A percentile compares a stretch with the other conserved stretches of the same genome.
phyloP scores from a whole-genome alignment of 2,329 filamentous ascomycete species.

The Aspergillus novoparasiticus region DNA sequence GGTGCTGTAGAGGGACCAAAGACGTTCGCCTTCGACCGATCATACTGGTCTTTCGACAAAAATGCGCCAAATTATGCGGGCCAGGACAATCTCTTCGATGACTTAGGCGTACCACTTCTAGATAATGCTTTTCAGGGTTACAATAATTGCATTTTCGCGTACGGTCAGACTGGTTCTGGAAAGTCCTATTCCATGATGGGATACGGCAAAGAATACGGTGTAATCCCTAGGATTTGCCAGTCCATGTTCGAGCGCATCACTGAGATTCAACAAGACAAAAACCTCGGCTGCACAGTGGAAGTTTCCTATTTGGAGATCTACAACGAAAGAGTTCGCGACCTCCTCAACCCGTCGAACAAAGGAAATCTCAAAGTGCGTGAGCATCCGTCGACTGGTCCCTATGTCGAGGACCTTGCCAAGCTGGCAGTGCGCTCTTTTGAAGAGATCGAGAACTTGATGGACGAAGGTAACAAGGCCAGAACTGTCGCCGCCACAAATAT shows the following conservation, averaged over 20 bases:
- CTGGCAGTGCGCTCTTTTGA: slow-evolving; percentile 88
- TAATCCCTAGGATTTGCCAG: slow-evolving; percentile 95
- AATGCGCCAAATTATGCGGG: slow-evolving; percentile 80
- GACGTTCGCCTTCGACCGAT: slow-evolving; percentile 92
- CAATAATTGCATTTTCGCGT: slow-evolving; percentile 99
- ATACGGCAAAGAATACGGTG: slow-evolving; percentile 91
- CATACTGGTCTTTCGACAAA: slow-evolving; percentile 97
- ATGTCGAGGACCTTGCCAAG: slow-evolving; percentile 97
- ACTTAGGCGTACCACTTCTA: slow-evolving; percentile 84
- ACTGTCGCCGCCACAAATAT: slow-evolving; percentile 99
- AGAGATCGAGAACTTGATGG: slow-evolving; percentile 98
- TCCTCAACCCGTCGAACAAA: slow-evolving; percentile 93
- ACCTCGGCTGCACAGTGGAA: slow-evolving; percentile 87
- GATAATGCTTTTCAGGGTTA: slow-evolving; percentile 99
- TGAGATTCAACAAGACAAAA: slow-evolving; percentile 70
- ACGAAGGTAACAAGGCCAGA: slow-evolving; percentile 97
- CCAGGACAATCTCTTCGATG: slow-evolving; percentile 84
- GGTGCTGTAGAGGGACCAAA: slow-evolving; percentile 70
- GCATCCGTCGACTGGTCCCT: slow-evolving; percentile 94
- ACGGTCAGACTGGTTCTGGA: slow-evolving; percentile 96
- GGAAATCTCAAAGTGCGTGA: slow-evolving; percentile 96
- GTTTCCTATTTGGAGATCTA: slow-evolving; percentile 99
- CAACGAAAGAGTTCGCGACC: slow-evolving; percentile 93
- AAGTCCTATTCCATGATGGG: slow-evolving; percentile 99
- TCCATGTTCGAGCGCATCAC: slow-evolving; percentile 93